phyloP scores from a whole-genome alignment of 306 rosid species.

The Cucurbita ficifolia region DNA sequence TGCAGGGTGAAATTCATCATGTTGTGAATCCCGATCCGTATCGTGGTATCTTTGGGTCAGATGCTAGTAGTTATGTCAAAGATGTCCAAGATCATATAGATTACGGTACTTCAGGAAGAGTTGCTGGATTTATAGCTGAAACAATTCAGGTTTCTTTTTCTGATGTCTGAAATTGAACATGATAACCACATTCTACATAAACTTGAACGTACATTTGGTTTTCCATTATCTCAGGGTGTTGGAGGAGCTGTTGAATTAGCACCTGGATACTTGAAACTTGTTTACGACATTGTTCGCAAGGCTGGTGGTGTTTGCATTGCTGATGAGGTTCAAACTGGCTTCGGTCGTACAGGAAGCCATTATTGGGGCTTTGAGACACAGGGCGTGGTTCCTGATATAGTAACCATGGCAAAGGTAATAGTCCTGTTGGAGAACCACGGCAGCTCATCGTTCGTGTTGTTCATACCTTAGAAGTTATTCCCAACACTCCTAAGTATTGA shows the following conservation, averaged over 20 bases:
- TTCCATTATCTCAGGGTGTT: conserved; percentile 42
- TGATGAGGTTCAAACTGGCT: conserved; percentile 95
- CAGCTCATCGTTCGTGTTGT: neutral
- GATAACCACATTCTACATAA: neutral
- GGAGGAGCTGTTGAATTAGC: conserved; percentile 88
- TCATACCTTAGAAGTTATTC: neutral
- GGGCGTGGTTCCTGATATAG: conserved; percentile 82
- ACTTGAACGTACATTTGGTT: neutral
- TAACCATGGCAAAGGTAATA: conserved; percentile 92
- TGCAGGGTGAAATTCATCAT: conserved; percentile 80
- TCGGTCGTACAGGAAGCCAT: conserved; percentile 88
- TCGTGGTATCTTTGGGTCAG: conserved; percentile 59
- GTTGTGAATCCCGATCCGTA: conserved; percentile 83
- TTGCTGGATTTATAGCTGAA: conserved; percentile 88
- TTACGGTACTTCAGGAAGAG: conserved; percentile 63
- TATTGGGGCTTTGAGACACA: conserved; percentile 95
- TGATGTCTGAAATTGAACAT: neutral
- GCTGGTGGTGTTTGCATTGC: conserved; percentile 97
- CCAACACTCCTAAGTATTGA: neutral
- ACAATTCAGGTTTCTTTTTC: conserved; percentile 49
- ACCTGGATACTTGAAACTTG: conserved; percentile 75
- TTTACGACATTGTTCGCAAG: conserved; percentile 63
- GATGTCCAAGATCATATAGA: conserved; percentile 81
- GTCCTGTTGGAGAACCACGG: neutral
- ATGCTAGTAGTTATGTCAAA: conserved; percentile 47